Base-by-base conservation (phyloP, 768 basidiomycete species). In the Mycena alexandri region DNA sequence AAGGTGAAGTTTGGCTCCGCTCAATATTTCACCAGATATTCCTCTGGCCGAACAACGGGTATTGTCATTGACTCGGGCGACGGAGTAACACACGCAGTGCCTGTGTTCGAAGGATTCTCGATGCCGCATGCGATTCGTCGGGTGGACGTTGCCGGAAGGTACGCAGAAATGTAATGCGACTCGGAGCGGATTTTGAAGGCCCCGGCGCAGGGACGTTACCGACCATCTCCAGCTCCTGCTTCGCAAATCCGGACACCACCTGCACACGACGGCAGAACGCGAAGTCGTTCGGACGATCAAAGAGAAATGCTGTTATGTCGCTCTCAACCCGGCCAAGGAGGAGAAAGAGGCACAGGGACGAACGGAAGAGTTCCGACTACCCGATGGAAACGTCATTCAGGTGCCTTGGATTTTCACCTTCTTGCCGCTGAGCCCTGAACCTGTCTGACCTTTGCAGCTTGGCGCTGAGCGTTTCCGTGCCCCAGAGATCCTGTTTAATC, bases 11-110 rank as follows among this genome's bases (percentile, higher is more conserved):
- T 48, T 48, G 29, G 33, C 34, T 33, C 21, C 17, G 21, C 62
- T 69, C 42, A 63, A 51, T 50, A 29, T 22, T 41, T 57, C 43
- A 11, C 47, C 78, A 99, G 97, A 78, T 99, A 99, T 81, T 97
- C 98, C 4, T 98, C 96, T 17, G 98, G 98, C 36, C 88, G 98
- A 69, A 99, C 98, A 70, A 99, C 98, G 42, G 98, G 98, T n/a
- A 98, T 99, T 65, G 98, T 99, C 2, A 87, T 99, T 21, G 98
- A 99, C 77, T 99, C 97, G 7, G 98, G 98, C 13, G 98, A 99
- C 76, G 98, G 98, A 29, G 98, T 99, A 10, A 99, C 98, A 24
- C 98, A 99, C 69, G 95, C 98, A 16, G 98, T 99, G 3, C 98
- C 98, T 5, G 96, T 99, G 19, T 99, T 96, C 74, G 98, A 99